A percentile compares a stretch with the other conserved stretches of the same genome.
Evolutionary conservation across 2,329 filamentous ascomycete species (phyloP).

Genomic region (Fusarium floridanum): DNA sequence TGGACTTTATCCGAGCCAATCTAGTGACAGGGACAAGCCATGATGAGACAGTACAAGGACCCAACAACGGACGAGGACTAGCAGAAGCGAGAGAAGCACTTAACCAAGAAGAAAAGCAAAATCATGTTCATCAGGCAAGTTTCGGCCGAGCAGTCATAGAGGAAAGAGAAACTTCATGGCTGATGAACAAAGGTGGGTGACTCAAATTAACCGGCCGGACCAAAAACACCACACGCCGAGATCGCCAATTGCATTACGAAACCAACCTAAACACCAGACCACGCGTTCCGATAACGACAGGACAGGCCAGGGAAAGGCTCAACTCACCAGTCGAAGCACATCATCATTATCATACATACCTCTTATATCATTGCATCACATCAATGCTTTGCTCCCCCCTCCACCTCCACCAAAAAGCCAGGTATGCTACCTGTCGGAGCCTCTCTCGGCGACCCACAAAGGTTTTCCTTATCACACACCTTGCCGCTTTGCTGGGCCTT

Average conservation of each 20-base stretch:
- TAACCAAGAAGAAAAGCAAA: background rate
- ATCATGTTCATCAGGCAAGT: slow-evolving; percentile 1
- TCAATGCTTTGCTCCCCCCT: background rate
- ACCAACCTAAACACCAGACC: slow-evolving; percentile 15
- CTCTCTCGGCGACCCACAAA: slow-evolving; percentile 49
- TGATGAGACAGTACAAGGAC: slow-evolving; percentile 14
- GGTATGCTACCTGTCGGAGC: slow-evolving; percentile 36
- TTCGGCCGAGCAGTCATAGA: slow-evolving; percentile 5
- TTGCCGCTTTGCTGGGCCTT: slow-evolving; percentile 3
- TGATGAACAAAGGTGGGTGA: background rate
- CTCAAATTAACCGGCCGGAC: slow-evolving; percentile 10
- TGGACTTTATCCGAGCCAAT: slow-evolving; percentile 40
- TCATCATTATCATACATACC: slow-evolving; percentile 29
- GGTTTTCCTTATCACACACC: slow-evolving; percentile 41
- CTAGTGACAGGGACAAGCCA: slow-evolving; percentile 11
- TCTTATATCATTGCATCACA: slow-evolving; percentile 23
- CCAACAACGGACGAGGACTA: slow-evolving; percentile 11
- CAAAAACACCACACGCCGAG: slow-evolving; percentile 37
- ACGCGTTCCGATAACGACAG: slow-evolving; percentile 21
- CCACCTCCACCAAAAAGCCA: background rate
- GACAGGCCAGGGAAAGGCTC: background rate
- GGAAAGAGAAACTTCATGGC: background rate
- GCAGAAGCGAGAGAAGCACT: slow-evolving; percentile 15
- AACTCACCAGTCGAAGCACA: slow-evolving; percentile 11
- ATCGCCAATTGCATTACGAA: slow-evolving; percentile 30